These are phyloP conservation scores for Ascochyta viciae-villosae DNA, from an alignment of 2,329 filamentous ascomycete species.

Conservation along the genomic window DNA sequence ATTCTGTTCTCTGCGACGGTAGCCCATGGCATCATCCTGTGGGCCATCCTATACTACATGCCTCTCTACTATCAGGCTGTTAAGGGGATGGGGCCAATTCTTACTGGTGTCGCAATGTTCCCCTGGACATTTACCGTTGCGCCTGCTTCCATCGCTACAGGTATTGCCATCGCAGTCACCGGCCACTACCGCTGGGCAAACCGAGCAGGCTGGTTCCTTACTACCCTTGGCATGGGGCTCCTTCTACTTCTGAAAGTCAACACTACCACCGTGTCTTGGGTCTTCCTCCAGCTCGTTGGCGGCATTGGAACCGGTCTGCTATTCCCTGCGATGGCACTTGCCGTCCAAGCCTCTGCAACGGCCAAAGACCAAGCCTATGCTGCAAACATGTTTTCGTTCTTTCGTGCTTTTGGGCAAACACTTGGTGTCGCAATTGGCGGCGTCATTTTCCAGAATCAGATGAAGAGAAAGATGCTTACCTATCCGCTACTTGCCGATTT, in stretches of 20 bases:
- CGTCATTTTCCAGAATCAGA: constrained; percentile 70
- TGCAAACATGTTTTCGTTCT: constrained; percentile 71
- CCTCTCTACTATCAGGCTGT: constrained; percentile 53
- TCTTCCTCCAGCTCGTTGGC: constrained; percentile 67
- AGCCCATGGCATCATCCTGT: constrained; percentile 63
- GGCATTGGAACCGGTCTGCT: constrained; percentile 70
- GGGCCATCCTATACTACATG: constrained; percentile 52
- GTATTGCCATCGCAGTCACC: constrained; percentile 61
- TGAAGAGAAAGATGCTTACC: constrained; percentile 52
- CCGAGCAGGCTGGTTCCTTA: constrained; percentile 67
- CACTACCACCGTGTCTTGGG: constrained; percentile 62
- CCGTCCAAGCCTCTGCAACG: constrained; percentile 67
- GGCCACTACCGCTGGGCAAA: constrained; percentile 68
- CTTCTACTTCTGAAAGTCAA: constrained; percentile 59
- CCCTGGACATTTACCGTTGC: constrained; percentile 65
- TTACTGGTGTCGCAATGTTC: constrained; percentile 51
- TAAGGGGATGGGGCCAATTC: constrained; percentile 48
- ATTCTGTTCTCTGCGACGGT: constrained; percentile 62
- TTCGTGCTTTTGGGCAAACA: constrained; percentile 69
- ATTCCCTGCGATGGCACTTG: constrained; percentile 68
- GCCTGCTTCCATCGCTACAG: constrained; percentile 63
- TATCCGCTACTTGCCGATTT: constrained; percentile 58
- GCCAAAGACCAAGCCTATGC: constrained; percentile 66
- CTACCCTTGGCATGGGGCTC: constrained; percentile 65
- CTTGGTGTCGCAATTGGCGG: constrained; percentile 72